Conservation (phyloP, 129 eudicot species). For the Chrysanthemum lavandulifolium region DNA sequence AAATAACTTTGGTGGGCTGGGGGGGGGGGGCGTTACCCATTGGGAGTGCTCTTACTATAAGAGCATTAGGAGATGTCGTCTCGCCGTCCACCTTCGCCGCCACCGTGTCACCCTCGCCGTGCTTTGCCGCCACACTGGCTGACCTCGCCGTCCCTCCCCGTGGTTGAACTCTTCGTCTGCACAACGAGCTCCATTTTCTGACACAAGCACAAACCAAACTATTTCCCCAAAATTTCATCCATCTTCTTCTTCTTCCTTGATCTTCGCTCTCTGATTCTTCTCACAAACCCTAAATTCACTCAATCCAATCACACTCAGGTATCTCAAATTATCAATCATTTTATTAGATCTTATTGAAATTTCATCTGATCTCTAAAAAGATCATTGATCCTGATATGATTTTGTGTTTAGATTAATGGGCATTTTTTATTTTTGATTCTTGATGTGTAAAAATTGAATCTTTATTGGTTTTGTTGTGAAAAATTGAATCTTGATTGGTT, state of each 20-base stretch:
- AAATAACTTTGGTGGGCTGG: too few relatives aligned
- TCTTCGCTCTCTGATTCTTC: conserved; percentile 22
- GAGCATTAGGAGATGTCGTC: too few relatives aligned
- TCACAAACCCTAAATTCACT: conserved; percentile 28
- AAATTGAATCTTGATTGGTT: conserved; percentile 19
- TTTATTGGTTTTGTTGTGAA: conserved; percentile 16
- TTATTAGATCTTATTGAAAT: conserved; percentile 35
- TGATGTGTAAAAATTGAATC: conserved; percentile 21
- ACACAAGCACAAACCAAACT: background rate
- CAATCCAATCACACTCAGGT: background rate
- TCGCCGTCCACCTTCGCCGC: too few relatives aligned
- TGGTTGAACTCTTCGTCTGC: too few relatives aligned
- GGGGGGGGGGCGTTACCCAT: too few relatives aligned
- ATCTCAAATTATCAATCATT: background rate
- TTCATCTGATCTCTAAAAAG: conserved; percentile 20
- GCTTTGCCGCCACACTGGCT: too few relatives aligned
- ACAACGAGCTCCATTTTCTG: too few relatives aligned
- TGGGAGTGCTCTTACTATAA: too few relatives aligned
- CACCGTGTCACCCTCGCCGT: too few relatives aligned
- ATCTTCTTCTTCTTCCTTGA: conserved; percentile 19
- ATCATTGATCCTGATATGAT: conserved; percentile 4
- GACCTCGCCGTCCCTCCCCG: too few relatives aligned
- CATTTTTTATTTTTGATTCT: conserved; percentile 2
- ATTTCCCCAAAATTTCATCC: conserved; percentile 17
- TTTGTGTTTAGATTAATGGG: background rate